A percentile compares a stretch with the other conserved stretches of the same genome.
These are phyloP conservation scores for Cucurbitaria berberidis DNA, from an alignment of 2,329 filamentous ascomycete genomes.

Conservation along the genomic window DNA sequence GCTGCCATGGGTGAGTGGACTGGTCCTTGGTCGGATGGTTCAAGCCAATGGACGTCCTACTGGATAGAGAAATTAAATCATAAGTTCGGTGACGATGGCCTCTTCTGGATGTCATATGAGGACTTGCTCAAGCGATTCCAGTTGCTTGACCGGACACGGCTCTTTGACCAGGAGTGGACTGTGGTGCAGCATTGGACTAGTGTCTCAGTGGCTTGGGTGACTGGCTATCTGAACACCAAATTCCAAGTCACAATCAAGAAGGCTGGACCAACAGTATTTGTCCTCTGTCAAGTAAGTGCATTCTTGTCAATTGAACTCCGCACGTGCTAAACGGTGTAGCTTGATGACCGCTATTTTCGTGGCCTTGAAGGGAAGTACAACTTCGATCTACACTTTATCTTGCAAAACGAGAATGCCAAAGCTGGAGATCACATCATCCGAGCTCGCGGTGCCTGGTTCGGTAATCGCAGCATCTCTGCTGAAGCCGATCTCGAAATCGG, in stretches of 20 bases:
- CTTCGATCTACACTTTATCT: slow-evolving; percentile 63
- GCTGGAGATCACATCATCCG: slow-evolving; percentile 62
- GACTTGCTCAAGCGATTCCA: slow-evolving; percentile 64
- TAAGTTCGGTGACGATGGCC: slow-evolving; percentile 75
- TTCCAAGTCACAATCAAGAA: slow-evolving; percentile 62
- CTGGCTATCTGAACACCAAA: slow-evolving; percentile 66
- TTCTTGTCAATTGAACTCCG: slow-evolving; percentile 50
- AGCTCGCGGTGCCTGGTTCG: slow-evolving; percentile 58
- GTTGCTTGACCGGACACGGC: slow-evolving; percentile 64
- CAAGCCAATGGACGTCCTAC: slow-evolving; percentile 81
- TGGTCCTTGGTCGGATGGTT: slow-evolving; percentile 81
- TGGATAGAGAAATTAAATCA: slow-evolving; percentile 75
- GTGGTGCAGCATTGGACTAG: slow-evolving; percentile 66
- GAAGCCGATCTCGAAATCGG: slow-evolving; percentile 77
- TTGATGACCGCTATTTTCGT: slow-evolving; percentile 65
- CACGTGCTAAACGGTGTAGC: slow-evolving; percentile 51
- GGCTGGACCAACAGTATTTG: slow-evolving; percentile 61
- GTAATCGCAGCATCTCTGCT: slow-evolving; percentile 75
- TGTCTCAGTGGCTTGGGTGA: slow-evolving; percentile 64
- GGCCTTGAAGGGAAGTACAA: slow-evolving; percentile 63
- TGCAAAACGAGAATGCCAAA: slow-evolving; percentile 57
- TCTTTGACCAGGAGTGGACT: slow-evolving; percentile 65
- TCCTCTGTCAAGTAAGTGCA: slow-evolving; percentile 63
- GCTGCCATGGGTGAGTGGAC: slow-evolving; percentile 68
- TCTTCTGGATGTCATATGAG: slow-evolving; percentile 67